Conservation (phyloP, 140 eudicot species). For the Bidens hawaiensis region DNA sequence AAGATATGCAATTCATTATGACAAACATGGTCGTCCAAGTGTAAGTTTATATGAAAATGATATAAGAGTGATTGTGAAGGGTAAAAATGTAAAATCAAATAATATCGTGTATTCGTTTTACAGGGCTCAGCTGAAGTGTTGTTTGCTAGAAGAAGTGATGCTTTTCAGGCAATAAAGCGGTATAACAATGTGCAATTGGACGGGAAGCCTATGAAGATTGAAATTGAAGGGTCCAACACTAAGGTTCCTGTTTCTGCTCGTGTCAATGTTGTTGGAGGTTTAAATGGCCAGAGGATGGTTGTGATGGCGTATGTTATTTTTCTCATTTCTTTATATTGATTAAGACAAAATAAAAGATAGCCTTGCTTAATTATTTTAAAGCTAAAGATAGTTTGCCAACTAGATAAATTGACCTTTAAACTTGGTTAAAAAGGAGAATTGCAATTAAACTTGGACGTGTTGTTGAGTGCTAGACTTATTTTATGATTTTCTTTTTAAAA, state of each 20-base stretch:
- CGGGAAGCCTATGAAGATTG: slow-evolving; percentile 94
- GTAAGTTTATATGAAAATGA: slow-evolving; percentile 41
- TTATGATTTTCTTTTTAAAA: no score
- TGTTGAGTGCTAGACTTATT: no score
- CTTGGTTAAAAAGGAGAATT: neutral
- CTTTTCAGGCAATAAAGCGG: slow-evolving; percentile 67
- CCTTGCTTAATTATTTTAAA: no score
- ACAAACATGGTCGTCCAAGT: slow-evolving; percentile 78
- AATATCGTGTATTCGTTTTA: neutral
- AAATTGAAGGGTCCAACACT: slow-evolving; percentile 47
- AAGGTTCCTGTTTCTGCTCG: slow-evolving; percentile 63
- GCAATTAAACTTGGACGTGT: neutral
- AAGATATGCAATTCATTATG: slow-evolving; percentile 85
- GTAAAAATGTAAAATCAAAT: neutral
- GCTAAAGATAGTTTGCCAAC: no score
- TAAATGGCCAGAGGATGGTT: slow-evolving; percentile 67
- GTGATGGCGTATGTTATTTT: slow-evolving; percentile 52
- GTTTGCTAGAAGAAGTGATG: slow-evolving; percentile 74
- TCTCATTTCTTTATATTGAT: neutral
- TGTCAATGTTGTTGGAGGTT: slow-evolving; percentile 67
- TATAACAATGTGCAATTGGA: slow-evolving; percentile 83
- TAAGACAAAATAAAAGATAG: neutral
- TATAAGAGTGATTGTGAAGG: neutral
- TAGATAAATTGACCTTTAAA: neutral
- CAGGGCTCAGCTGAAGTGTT: slow-evolving; percentile 94